Evolutionary conservation across 352 stramenopile genomes (phyloP).

Genomic region (Pythium chondricola): DNA sequence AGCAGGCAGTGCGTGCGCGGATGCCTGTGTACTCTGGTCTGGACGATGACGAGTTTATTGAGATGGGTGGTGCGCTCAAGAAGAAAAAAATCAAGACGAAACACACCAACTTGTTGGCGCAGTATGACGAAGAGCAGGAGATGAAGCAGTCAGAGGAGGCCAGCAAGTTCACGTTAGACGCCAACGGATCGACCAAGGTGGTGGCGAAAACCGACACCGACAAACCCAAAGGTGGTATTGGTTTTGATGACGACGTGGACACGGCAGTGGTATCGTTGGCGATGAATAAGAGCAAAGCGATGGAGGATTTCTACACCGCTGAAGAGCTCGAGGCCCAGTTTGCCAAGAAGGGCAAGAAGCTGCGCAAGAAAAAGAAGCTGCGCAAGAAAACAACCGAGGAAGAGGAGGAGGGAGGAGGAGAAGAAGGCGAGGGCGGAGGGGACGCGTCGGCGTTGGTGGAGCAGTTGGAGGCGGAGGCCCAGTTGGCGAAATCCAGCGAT

Average conservation of each 20-base stretch:
- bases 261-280: conserved; percentile 54
- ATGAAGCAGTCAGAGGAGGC: conserved; percentile 25
- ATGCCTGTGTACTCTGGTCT: conserved; percentile 91
- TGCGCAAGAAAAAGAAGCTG: conserved; percentile 26
- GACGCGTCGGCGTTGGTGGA: conserved; percentile 36
- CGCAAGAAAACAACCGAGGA: conserved; percentile 6
- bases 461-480: conserved; percentile 60
- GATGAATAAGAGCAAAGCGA: conserved; percentile 38
- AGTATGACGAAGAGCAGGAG: conserved; percentile 89
- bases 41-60: conserved; percentile 97
- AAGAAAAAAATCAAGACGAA: conserved; percentile 23
- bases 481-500: conserved; percentile 18
- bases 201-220: not conserved
- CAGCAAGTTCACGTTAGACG: conserved; percentile 59
- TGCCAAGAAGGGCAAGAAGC: conserved; percentile 62
- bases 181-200: conserved; percentile 15
- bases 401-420: conserved; percentile 32
- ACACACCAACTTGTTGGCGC: conserved; percentile 50
- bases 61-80: conserved; percentile 37
- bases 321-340: conserved; percentile 85
- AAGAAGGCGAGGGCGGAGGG: conserved; percentile 13
- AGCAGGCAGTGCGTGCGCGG: conserved; percentile 30
- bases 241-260: conserved; percentile 19
- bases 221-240: conserved; percentile 1
- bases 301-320: conserved; percentile 79